Evolutionary conservation across 257 asterid genomes (phyloP).

Genomic region (Plantago elongata): DNA sequence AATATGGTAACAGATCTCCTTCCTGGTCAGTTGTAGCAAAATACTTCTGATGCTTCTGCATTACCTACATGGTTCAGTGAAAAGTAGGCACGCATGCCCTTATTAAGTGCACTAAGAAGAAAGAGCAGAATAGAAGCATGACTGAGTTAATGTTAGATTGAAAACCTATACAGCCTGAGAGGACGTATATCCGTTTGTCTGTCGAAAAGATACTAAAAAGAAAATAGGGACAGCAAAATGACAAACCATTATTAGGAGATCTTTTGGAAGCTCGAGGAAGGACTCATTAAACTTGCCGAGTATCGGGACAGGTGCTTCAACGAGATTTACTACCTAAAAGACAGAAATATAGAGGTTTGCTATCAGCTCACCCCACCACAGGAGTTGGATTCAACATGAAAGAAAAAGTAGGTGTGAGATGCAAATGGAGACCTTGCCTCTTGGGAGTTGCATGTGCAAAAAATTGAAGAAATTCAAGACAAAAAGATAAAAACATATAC

Average conservation of each 20-base stretch:
- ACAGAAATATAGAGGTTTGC: constrained; percentile 5
- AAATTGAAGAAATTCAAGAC: no score
- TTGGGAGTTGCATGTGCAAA: no score
- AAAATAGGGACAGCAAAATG: constrained; percentile 8
- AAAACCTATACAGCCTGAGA: constrained; percentile 12
- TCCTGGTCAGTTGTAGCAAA: constrained; percentile 72
- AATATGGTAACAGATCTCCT: constrained; percentile 73
- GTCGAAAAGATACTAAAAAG: constrained; percentile 14
- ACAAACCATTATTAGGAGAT: constrained; percentile 77
- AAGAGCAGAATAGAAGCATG: background rate
- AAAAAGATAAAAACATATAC: no score
- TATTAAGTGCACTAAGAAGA: constrained; percentile 4
- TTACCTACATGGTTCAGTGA: constrained; percentile 56
- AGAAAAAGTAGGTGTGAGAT: no score
- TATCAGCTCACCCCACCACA: no score
- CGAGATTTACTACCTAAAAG: constrained; percentile 86
- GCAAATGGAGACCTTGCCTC: no score
- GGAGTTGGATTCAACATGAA: no score
- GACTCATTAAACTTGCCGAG: constrained; percentile 74
- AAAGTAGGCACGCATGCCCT: background rate
- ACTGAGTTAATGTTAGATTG: constrained; percentile 5
- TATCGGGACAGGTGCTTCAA: constrained; percentile 85
- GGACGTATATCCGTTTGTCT: no score
- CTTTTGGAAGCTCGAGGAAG: constrained; percentile 90
- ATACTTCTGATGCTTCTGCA: constrained; percentile 97